Evolutionary conservation across 2,329 filamentous ascomycete genomes (phyloP).

Genomic region (Aspergillus sp.): DNA sequence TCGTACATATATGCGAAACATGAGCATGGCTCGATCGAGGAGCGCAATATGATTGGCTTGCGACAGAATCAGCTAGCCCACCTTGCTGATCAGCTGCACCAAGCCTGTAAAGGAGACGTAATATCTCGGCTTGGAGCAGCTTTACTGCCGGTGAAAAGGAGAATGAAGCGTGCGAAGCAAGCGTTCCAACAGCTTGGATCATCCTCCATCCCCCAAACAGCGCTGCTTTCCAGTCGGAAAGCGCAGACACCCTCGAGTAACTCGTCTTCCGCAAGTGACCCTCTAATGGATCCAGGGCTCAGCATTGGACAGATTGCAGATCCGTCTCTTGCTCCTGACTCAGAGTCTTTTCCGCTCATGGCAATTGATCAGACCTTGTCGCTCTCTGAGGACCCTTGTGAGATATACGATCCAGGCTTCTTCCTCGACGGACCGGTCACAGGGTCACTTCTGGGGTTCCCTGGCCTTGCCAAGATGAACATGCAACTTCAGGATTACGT

Average conservation of each 20-base stretch:
- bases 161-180: conserved; percentile 4
- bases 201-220: neutral
- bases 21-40: neutral
- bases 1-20: conserved; percentile 3
- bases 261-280: neutral
- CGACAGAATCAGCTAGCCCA: neutral
- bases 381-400: neutral
- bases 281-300: neutral
- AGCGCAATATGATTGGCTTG: neutral
- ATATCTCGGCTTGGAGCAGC: neutral
- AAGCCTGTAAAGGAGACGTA: conserved; percentile 3
- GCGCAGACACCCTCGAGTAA: neutral
- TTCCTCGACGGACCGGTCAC: neutral
- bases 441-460: neutral
- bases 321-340: neutral
- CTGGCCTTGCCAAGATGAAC: neutral
- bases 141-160: conserved; percentile 8
- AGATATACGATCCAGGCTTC: neutral
- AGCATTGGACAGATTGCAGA: neutral
- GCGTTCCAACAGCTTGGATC: neutral
- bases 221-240: neutral
- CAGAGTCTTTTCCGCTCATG: neutral
- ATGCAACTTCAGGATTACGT: neutral
- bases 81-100: neutral
- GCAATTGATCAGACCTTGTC: neutral